Evolutionary conservation across 2,329 filamentous ascomycete genomes (phyloP).

Genomic region (Proliferodiscus dingleyae): DNA sequence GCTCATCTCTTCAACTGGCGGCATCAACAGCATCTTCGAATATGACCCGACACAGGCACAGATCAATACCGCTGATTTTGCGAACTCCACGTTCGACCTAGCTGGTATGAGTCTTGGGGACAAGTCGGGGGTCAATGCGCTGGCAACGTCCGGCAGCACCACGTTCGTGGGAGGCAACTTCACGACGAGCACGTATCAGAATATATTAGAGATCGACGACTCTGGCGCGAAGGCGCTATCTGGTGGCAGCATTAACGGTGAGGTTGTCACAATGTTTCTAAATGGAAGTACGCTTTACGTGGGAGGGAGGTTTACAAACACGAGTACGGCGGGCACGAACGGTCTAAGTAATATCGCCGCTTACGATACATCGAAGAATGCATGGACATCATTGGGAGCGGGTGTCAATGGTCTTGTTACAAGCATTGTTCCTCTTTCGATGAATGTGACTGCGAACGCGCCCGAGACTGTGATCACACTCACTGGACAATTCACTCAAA

Average conservation of each 20-base stretch:
- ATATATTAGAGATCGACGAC: slow-evolving; percentile 71
- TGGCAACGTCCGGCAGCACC: slow-evolving; percentile 59
- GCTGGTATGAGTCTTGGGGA: slow-evolving; percentile 66
- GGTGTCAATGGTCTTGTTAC: slow-evolving; percentile 78
- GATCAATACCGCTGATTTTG: slow-evolving; percentile 58
- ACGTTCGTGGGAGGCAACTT: slow-evolving; percentile 85
- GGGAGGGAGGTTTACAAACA: slow-evolving; percentile 79
- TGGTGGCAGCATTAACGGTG: slow-evolving; percentile 72
- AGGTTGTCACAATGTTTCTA: slow-evolving; percentile 67
- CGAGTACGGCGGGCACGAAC: slow-evolving; percentile 53
- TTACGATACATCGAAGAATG: slow-evolving; percentile 63
- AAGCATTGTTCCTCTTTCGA: slow-evolving; percentile 67
- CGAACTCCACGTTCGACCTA: slow-evolving; percentile 68
- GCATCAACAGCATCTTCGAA: slow-evolving; percentile 86
- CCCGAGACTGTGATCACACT: slow-evolving; percentile 73
- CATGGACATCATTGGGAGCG: slow-evolving; percentile 75
- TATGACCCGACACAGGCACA: slow-evolving; percentile 64
- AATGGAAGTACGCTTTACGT: slow-evolving; percentile 66
- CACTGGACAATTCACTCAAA: slow-evolving; percentile 71
- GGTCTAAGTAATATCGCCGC: slow-evolving; percentile 71
- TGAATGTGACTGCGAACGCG: slow-evolving; percentile 68
- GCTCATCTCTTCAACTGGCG: slow-evolving; percentile 67
- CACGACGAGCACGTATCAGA: slow-evolving; percentile 59
- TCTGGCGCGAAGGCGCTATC: slow-evolving; percentile 57
- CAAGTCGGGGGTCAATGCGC: slow-evolving; percentile 63